Conservation (phyloP, 768 basidiomycete genomes). For the Pleurotus ostreatus region DNA sequence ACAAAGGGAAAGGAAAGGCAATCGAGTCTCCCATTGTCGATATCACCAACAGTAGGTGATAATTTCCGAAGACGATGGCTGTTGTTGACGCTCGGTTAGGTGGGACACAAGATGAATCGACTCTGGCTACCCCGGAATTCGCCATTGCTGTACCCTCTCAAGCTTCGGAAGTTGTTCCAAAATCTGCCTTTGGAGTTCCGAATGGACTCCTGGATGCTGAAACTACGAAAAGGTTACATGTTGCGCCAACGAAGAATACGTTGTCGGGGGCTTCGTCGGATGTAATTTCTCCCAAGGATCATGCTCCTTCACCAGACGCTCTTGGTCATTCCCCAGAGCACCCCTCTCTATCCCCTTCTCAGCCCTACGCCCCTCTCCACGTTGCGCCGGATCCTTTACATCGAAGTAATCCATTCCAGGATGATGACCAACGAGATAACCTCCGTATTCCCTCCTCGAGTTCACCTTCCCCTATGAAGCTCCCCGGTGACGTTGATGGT, state of each 20-base stretch:
- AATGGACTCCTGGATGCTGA: not conserved
- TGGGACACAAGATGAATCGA: not conserved
- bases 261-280: not conserved
- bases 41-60: constrained; percentile 41
- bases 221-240: not conserved
- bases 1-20: constrained; percentile 17
- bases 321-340: not conserved
- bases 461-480: constrained; percentile 52
- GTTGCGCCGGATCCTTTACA: not conserved
- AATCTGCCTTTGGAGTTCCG: not conserved
- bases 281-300: not conserved
- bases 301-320: not conserved
- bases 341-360: not conserved
- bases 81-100: not conserved
- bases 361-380: not conserved
- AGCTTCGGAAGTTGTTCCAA: constrained; percentile 1
- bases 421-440: not conserved
- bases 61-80: not conserved
- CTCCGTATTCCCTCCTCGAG: constrained; percentile 55
- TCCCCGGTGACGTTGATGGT: constrained; percentile 19
- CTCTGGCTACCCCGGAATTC: constrained; percentile 10
- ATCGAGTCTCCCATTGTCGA: constrained; percentile 30
- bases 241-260: not conserved
- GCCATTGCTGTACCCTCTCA: constrained; percentile 9
- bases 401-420: not conserved